Evolutionary conservation across 331 rosid genomes (phyloP), one percentile per base, ranked within the genome.

Genomic region (Quercus phellos): DNA sequence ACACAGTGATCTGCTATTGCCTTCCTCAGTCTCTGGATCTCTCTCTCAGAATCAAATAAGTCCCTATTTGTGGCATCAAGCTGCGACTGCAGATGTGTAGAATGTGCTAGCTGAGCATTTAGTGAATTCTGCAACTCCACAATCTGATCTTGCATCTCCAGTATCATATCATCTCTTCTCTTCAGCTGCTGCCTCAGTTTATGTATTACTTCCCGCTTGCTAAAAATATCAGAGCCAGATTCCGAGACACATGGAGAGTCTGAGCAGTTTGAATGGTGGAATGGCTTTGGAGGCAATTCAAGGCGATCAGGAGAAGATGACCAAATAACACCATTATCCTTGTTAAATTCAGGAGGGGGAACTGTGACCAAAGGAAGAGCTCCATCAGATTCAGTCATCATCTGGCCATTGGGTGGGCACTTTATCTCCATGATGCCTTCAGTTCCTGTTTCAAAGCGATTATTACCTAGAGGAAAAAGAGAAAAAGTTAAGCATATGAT

Each of bases 121-220:
- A 94, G 89, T 29, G 96, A 88, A 63, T 81, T 90, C 88, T 86
- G 94, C 86, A 94, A 74, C 78, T 89, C 97, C 70, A 85, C 89
- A 71, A 94, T 90, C 88, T 92, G 98, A 81, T 94, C 97, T 87
- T 94, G 97, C 98, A 94, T 94, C 86, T 94, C 98, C 63, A 94
- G 74, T 77, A 94, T 86, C 99, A 94, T 94, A 6, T 92, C 98
- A 71, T 94, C 99, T 82, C 99, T 89, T 79, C 97, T 87, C 92
- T 92, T 92, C 84, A 94, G 67, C 67, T 94, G 99, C 68, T 92
- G 99, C 82, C 99, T 89, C 81, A 94, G 84, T 86, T 94, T 94
- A 78, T 90, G 97, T 59, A 94, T 92, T 61, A 92, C 99, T 79
- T 94, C 99, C 42, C 99, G 90, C 87, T 92, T 94, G 68, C 91